Evolutionary conservation across 352 stramenopile genomes (phyloP).

Genomic region (Pythium brachiatum): DNA sequence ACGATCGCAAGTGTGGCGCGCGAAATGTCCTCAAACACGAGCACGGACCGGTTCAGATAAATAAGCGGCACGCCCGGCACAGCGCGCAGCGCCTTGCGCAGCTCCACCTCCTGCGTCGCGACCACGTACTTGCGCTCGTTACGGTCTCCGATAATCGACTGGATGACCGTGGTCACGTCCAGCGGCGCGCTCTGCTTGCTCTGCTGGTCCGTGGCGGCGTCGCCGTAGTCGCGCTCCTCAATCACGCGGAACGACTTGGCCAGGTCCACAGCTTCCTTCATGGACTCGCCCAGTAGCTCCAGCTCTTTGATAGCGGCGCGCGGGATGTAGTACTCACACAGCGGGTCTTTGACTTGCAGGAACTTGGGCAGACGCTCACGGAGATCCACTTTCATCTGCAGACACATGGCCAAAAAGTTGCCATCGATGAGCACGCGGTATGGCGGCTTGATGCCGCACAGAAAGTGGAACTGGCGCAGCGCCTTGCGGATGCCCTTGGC

Average conservation of each 20-base stretch:
- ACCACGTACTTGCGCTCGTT: slow-evolving; percentile 85
- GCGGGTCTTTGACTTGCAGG: slow-evolving; percentile 74
- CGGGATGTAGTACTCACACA: slow-evolving; percentile 73
- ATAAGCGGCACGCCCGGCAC: slow-evolving; percentile 79
- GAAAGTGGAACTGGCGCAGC: slow-evolving; percentile 85
- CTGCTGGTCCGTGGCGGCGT: slow-evolving; percentile 18
- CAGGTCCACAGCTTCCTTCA: slow-evolving; percentile 55
- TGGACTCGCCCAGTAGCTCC: slow-evolving; percentile 60
- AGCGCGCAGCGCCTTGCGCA: slow-evolving; percentile 64
- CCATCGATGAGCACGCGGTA: slow-evolving; percentile 82
- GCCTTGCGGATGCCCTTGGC: slow-evolving; percentile 87
- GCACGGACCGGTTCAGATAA: slow-evolving; percentile 84
- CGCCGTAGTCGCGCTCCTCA: slow-evolving; percentile 34
- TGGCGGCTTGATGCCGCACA: slow-evolving; percentile 83
- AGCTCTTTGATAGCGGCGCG: slow-evolving; percentile 69
- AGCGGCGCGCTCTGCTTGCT: slow-evolving; percentile 18
- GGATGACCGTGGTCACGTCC: slow-evolving; percentile 58
- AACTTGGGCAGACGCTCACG: slow-evolving; percentile 77
- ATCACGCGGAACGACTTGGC: slow-evolving; percentile 70
- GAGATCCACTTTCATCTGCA: slow-evolving; percentile 86
- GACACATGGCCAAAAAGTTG: slow-evolving; percentile 87
- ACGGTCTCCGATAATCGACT: slow-evolving; percentile 56
- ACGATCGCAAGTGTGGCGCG: slow-evolving; percentile 75
- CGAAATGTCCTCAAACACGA: slow-evolving; percentile 87
- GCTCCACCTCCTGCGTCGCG: slow-evolving; percentile 81